Evolutionary conservation across 2,329 filamentous ascomycete genomes (phyloP).

Genomic region (Fusarium drepaniforme): DNA sequence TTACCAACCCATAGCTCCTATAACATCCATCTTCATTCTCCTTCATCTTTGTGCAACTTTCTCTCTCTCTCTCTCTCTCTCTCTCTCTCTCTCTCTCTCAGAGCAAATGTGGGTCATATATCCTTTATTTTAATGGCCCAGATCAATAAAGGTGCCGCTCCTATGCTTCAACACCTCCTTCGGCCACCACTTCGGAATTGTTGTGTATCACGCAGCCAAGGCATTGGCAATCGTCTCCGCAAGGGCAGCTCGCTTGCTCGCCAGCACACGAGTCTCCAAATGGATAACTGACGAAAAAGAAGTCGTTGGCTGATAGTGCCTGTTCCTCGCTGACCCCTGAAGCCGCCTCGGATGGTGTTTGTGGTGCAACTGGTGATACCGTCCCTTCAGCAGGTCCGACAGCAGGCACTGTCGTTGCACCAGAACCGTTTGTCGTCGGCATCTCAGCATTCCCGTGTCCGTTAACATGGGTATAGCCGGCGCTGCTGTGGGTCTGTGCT

Average conservation of each 20-base stretch:
- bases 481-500: constrained; percentile 34
- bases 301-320: constrained; percentile 64
- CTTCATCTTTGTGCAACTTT: not conserved
- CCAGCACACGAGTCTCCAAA: constrained; percentile 62
- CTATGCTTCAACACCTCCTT: constrained; percentile 16
- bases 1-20: constrained; percentile 2
- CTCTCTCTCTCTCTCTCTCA: not conserved
- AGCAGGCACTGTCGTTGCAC: constrained; percentile 25
- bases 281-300: constrained; percentile 70
- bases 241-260: constrained; percentile 64
- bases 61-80: not conserved
- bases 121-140: not conserved
- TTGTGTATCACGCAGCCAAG: constrained; percentile 68
- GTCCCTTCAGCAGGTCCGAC: constrained; percentile 41
- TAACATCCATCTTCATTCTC: not conserved
- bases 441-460: constrained; percentile 40
- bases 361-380: constrained; percentile 55
- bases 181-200: constrained; percentile 37
- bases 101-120: not conserved
- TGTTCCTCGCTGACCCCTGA: constrained; percentile 63
- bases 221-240: constrained; percentile 71
- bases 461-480: constrained; percentile 40
- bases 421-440: constrained; percentile 34
- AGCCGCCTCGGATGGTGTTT: constrained; percentile 62
- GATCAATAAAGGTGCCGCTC: not conserved